Evolutionary conservation across 169 alveolate genomes (phyloP), one percentile per base, ranked within the genome.

Genomic region (Eimeria falciformis): DNA sequence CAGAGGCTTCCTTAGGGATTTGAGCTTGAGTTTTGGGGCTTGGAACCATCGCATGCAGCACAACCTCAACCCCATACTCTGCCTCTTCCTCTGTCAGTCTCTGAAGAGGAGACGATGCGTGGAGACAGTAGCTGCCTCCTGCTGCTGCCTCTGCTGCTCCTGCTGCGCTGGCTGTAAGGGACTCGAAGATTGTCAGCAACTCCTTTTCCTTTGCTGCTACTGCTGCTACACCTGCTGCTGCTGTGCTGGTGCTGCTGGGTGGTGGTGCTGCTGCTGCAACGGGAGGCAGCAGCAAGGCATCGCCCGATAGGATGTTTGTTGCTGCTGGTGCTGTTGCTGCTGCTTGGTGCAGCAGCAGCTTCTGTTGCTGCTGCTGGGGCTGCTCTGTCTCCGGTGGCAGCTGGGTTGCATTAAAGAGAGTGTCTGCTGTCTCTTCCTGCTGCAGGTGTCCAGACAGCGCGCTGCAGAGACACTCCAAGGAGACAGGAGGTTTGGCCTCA

Each of bases 31-130:
- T 50, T 50, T 50, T 50, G 62, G 62, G n/a, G n/a, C 62, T 50
- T 50, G 7, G 7, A 37, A 12, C 53, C 53, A 90, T 92, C 75
- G 92, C 78, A 47, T 93, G 95, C 90, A 92, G 85, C 69, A 62
- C 75, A 17, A 71, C 96, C 78, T 91, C 93, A 73, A 93, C 96
- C 11, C 92, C 79, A 75, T 94, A 94, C 91, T 94, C 96, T 9
- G 95, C 95, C 77, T 94, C 96, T 62, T 84, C 88, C 84, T 94
- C 96, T 7, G 96, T 94, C 37, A 92, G 90, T 68, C 87, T 73
- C 81, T 86, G 66, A 21, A 89, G 91, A 40, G 65, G 50, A 46
- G 91, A 75, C 77, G 93, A 66, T 9, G 27, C 55, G 56, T 85
- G 94, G 75, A 87, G 94, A 50, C 89, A 87, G 46, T 56, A 29